Evolutionary conservation across 805 yeast species (phyloP).

Genomic region (Yamadazyma insecticola): DNA sequence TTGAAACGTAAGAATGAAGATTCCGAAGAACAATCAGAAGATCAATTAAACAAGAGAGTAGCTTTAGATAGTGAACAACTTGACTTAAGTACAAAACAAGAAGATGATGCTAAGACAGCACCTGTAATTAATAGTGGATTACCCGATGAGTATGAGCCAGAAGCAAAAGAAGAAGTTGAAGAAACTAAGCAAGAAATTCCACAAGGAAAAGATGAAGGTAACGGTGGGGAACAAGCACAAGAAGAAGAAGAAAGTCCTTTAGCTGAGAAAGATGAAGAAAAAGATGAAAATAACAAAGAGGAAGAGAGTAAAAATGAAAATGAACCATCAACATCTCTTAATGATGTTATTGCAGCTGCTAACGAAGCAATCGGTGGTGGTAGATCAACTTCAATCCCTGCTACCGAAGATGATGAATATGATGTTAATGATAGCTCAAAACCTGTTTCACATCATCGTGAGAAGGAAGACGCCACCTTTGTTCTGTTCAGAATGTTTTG

Average conservation of each 20-base stretch:
- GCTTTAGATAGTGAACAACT: slow-evolving; percentile 63
- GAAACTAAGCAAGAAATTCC: background rate
- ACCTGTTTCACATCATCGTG: slow-evolving; percentile 17
- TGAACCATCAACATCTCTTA: background rate
- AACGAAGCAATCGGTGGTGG: background rate
- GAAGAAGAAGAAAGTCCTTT: background rate
- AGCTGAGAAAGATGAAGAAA: background rate
- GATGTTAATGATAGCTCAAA: slow-evolving; percentile 11
- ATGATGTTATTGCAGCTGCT: background rate
- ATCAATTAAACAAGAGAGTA: slow-evolving; percentile 57
- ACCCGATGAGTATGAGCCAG: too few relatives aligned
- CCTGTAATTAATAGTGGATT: too few relatives aligned
- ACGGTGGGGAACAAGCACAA: background rate
- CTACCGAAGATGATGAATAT: background rate
- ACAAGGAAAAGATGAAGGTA: background rate
- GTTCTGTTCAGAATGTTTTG: slow-evolving; percentile 72
- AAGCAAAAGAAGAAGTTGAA: slow-evolving; percentile 1
- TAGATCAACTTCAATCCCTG: background rate
- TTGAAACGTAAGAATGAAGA: slow-evolving; percentile 72
- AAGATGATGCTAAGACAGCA: slow-evolving; percentile 8
- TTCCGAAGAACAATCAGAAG: slow-evolving; percentile 34
- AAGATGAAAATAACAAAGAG: background rate
- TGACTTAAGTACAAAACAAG: slow-evolving; percentile 36
- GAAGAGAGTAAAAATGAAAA: background rate
- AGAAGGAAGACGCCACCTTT: slow-evolving; percentile 54